Evolutionary conservation across 2,329 filamentous ascomycete genomes (phyloP), one percentile per base, ranked within the genome.

Genomic region (Capronia epimyces): DNA sequence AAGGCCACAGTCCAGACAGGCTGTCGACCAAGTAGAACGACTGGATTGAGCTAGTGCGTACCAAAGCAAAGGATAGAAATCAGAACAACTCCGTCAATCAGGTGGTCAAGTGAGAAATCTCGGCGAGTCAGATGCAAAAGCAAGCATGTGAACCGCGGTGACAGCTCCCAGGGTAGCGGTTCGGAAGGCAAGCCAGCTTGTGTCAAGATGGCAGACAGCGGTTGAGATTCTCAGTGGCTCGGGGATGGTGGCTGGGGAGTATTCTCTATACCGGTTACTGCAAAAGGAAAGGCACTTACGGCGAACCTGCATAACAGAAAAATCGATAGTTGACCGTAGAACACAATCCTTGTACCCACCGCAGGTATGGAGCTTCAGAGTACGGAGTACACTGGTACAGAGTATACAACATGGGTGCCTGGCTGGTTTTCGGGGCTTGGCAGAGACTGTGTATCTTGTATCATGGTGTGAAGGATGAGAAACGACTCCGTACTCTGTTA

Each of bases 241-340:
- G 6, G 16, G 15, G 34, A 20, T 37, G 34, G 7, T 18, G 34
- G 4, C 16, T 18, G 34, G 34, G 16, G 34, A 8, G 34, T 37
- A 37, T 37, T 37, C 34, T 37, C 5, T 37, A 20, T 37, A 37
- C 34, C 16, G 18, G 34, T 8, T 37, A 37, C 34, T 20, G 34
- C 6, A 37, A 37, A 20, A 37, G 34, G 34, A 7, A 37, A 18
- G 13, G 34, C 34, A 8, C 34, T 12, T 18, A 12, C 34, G 6
- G 34, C 15, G 6, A 12, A 37, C 15, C 20, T 37, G 34, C 34
- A 37, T 32, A 37, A 4, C 12, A 7, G 18, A 37, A 37, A 20
- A 37, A 37, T 37, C 34, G 34, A 37, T 37, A 37, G 34, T 37
- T 18, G 34, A 37, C 15, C 6, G 34, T 37, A 37, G 34, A 37